phyloP scores from a whole-genome alignment of 1,139 yeast genomes.

The Yamadazyma diddensiae region DNA sequence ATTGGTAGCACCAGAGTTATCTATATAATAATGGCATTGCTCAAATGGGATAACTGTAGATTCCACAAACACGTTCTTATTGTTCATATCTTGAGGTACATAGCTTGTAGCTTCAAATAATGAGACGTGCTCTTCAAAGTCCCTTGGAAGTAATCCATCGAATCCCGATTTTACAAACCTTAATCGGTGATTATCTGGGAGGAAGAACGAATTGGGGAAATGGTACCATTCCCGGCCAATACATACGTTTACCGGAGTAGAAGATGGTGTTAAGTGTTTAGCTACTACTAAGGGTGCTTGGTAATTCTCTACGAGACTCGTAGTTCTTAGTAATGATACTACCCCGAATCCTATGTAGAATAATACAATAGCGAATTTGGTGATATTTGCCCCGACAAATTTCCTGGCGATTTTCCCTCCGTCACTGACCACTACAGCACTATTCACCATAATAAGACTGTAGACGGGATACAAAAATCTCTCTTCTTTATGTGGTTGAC shows the following conservation, averaged over 20 bases:
- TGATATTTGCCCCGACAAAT: too few species aligned
- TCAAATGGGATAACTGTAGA: constrained; percentile 45
- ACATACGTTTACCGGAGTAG: constrained; percentile 54
- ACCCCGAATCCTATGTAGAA: constrained; percentile 5
- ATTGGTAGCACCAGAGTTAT: constrained; percentile 34
- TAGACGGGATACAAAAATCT: constrained; percentile 85
- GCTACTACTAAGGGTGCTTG: constrained; percentile 50
- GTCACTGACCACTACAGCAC: constrained; percentile 46
- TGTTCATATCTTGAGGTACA: constrained; percentile 69
- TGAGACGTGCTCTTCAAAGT: constrained; percentile 52
- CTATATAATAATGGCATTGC: constrained; percentile 59
- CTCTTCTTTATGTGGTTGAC: constrained; percentile 92
- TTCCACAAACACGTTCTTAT: constrained; percentile 57
- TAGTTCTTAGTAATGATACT: constrained; percentile 36
- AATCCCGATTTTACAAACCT: constrained; percentile 75
- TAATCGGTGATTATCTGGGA: constrained; percentile 59
- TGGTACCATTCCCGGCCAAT: constrained; percentile 95
- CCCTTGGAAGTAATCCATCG: constrained; percentile 86
- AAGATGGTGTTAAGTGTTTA: not conserved
- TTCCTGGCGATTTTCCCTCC: not conserved
- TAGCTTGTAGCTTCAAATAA: constrained; percentile 29
- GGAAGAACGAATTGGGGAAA: constrained; percentile 82
- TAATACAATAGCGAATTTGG: not conserved
- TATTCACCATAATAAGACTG: constrained; percentile 62
- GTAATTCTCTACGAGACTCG: constrained; percentile 51